A percentile compares a stretch with the other conserved stretches of the same genome.
Evolutionary conservation across 2,329 filamentous ascomycete genomes (phyloP).

Genomic region (Ophiostoma pallidulum): DNA sequence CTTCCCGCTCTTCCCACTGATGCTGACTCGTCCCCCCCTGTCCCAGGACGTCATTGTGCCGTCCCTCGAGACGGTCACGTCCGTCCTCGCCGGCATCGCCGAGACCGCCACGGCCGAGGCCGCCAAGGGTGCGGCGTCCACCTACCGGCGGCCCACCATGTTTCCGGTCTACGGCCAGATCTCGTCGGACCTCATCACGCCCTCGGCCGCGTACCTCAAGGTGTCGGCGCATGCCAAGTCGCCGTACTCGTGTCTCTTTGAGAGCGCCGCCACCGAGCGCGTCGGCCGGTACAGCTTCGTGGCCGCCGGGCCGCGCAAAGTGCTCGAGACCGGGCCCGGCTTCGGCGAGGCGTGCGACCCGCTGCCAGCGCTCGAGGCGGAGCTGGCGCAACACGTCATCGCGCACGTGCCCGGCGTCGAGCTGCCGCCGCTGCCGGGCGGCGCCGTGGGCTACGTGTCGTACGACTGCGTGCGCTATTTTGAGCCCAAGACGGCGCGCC

Average conservation of each 20-base stretch:
- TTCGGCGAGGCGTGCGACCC: constrained; percentile 81
- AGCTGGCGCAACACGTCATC: constrained; percentile 69
- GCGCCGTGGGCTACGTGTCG: constrained; percentile 91
- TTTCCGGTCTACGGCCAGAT: constrained; percentile 21
- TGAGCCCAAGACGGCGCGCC: constrained; percentile 86
- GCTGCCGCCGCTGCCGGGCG: constrained; percentile 79
- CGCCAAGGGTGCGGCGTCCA: constrained; percentile 10
- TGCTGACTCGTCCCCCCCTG: constrained; percentile 5
- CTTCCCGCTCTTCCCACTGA: background rate
- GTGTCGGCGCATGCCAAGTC: constrained; percentile 65
- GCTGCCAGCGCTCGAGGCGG: constrained; percentile 68
- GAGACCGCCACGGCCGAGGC: constrained; percentile 9
- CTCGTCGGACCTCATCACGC: constrained; percentile 78
- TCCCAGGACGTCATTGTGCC: constrained; percentile 19
- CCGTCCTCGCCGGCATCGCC: constrained; percentile 13
- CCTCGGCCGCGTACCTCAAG: constrained; percentile 91
- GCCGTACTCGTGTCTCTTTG: constrained; percentile 74
- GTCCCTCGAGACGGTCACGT: constrained; percentile 19
- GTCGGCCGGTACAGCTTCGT: constrained; percentile 95
- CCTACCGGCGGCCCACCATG: constrained; percentile 16
- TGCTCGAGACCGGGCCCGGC: constrained; percentile 78
- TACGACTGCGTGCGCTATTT: constrained; percentile 90
- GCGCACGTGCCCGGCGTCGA: constrained; percentile 73
- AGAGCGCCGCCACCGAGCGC: constrained; percentile 83
- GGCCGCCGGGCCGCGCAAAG: constrained; percentile 59